Conservation (phyloP, 1,284 basidiomycete species). For the Ganoderma meredithae region DNA sequence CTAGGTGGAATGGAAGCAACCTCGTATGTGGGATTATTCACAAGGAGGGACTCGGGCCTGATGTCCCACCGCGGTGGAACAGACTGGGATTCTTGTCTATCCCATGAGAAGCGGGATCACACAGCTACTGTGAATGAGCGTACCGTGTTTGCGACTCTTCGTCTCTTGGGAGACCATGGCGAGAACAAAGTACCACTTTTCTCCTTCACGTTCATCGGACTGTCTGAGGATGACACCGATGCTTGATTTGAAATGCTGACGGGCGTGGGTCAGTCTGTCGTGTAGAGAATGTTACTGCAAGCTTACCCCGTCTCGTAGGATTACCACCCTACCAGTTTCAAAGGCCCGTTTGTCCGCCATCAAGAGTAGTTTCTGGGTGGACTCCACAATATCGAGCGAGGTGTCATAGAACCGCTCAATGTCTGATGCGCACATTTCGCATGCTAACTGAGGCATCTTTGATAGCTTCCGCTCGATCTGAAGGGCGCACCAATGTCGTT, state of each 20-base stretch:
- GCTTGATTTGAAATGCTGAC: conserved; percentile 82
- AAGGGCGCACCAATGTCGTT: not conserved
- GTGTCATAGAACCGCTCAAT: conserved; percentile 84
- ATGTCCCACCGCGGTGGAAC: conserved; percentile 84
- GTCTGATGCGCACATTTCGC: conserved; percentile 72
- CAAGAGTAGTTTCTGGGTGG: conserved; percentile 73
- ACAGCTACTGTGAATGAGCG: conserved; percentile 9
- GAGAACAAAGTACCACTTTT: conserved; percentile 71
- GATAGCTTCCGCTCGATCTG: conserved; percentile 82
- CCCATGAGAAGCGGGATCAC: not conserved
- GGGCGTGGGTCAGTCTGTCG: not conserved
- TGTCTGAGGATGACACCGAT: conserved; percentile 82
- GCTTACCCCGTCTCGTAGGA: conserved; percentile 85
- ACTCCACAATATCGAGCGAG: conserved; percentile 69
- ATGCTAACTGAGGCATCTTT: conserved; percentile 72
- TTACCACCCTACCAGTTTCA: conserved; percentile 79
- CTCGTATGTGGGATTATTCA: conserved; percentile 73
- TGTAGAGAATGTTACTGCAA: not conserved
- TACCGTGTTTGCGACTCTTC: conserved; percentile 65
- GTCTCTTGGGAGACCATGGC: conserved; percentile 76
- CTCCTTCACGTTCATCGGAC: conserved; percentile 53
- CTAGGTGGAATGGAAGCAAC: conserved; percentile 70
- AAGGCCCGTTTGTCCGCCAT: conserved; percentile 76
- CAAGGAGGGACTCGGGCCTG: conserved; percentile 52
- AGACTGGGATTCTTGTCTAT: conserved; percentile 65